Evolutionary conservation across 2,329 filamentous ascomycete species (phyloP), one percentile per base, ranked within the genome.

Genomic region (Nannizzia gypsea): DNA sequence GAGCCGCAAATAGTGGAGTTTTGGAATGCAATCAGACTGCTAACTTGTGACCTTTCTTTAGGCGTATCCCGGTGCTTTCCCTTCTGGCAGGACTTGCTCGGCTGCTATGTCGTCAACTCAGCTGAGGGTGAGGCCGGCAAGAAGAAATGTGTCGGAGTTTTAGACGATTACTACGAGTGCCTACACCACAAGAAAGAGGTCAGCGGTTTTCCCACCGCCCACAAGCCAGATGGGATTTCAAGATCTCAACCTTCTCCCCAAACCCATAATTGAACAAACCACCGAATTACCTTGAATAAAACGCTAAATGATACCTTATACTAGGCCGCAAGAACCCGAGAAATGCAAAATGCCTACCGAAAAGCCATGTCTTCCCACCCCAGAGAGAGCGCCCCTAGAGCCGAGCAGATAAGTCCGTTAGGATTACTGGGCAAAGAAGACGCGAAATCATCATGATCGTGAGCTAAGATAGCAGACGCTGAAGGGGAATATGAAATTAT

Each of bases 101-200:
- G 90, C 70, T 99, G 93, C 84, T 99, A 99, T 76, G 90, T 96
- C 63, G 86, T 96, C 72, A 97, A 97, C 79, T 90, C 90, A 60
- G 83, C 81, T 65, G 79, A 87, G 65, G 88, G 92, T 60, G 87
- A 91, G 70, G 80, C 84, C 66, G 89, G 89, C 67, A 93, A 91
- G 79, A 87, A 85, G 75, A 95, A 95, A 78, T 99, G 95, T 74
- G 78, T 81, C 17, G 86, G 88, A 15, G 83, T 85, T 3, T 80
- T 97, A 66, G 93, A 99, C 74, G 93, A 99, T 74, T 99, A 99
- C 80, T 95, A 96, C 74, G 93, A 99, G 79, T 99, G 95, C 76
- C 78, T 99, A 72, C 93, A 99, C 75, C 93, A 99, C 81, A 90
- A 88, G 81, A 99, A 99, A 80, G 93, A 99, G 89, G 93, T 97